Evolutionary conservation across 1,284 basidiomycete species (phyloP).

Genomic region (Golubevia pallescens): DNA sequence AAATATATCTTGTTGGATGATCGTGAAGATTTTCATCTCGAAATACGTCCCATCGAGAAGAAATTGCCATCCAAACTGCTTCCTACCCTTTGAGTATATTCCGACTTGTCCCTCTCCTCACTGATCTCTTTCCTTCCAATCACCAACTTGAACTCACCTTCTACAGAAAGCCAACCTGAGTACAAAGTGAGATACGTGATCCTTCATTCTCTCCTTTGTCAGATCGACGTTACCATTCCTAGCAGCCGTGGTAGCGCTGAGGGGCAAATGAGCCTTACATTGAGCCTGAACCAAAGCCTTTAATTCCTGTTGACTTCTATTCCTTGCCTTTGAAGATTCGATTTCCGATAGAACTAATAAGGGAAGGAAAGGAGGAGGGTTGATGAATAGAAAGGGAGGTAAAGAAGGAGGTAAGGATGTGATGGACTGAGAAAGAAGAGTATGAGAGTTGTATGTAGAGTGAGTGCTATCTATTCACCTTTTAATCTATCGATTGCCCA

Average conservation of each 20-base stretch:
- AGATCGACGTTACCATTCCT: conserved; percentile 68
- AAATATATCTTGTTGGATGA: no score
- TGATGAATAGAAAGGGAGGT: no score
- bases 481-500: conserved; percentile 87
- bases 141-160: conserved; percentile 71
- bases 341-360: conserved; percentile 87
- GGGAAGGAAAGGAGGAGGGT: background rate
- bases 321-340: conserved; percentile 86
- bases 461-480: conserved; percentile 42
- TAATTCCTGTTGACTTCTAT: conserved; percentile 78
- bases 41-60: no score
- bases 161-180: conserved; percentile 92
- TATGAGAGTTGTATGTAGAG: no score
- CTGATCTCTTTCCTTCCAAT: background rate
- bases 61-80: no score
- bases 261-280: conserved; percentile 75
- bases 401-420: background rate
- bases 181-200: conserved; percentile 94
- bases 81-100: no score
- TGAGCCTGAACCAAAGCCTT: conserved; percentile 72
- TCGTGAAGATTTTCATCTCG: no score
- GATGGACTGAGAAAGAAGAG: background rate
- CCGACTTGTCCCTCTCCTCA: no score
- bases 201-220: conserved; percentile 75
- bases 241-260: conserved; percentile 72